Percentiles rank a stretch among this genome's conserved stretches.
phyloP scores from a whole-genome alignment of 2,329 filamentous ascomycete genomes.

The Sporothrix euskadiensis region DNA sequence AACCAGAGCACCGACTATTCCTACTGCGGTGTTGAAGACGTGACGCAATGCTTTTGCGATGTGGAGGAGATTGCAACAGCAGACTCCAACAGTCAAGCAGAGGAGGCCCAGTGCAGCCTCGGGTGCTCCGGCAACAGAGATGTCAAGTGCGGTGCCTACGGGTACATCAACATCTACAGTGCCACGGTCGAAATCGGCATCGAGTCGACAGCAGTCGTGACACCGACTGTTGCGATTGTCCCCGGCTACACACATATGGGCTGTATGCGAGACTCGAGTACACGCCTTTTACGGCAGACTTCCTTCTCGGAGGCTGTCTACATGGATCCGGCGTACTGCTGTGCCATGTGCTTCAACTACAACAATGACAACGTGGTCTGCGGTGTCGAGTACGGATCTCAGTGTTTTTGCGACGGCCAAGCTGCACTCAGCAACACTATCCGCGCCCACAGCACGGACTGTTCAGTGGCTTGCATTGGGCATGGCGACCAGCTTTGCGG shows the following conservation, averaged over 20 bases:
- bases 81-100: neutral
- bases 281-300: neutral
- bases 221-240: neutral
- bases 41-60: neutral
- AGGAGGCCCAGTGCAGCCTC: neutral
- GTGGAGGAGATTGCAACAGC: too few relatives aligned
- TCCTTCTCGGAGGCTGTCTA: neutral
- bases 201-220: too few relatives aligned
- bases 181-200: neutral
- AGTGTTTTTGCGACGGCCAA: slow-evolving; percentile 44
- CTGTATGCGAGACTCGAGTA: neutral
- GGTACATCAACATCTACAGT: slow-evolving; percentile 5
- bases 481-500: neutral
- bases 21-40: neutral
- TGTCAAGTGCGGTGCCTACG: neutral
- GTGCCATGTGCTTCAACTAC: neutral
- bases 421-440: neutral
- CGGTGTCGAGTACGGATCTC: neutral
- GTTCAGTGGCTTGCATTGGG: neutral
- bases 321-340: neutral
- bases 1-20: neutral
- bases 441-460: neutral
- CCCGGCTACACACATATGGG: neutral
- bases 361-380: neutral
- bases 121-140: neutral